phyloP scores from a whole-genome alignment of 2,329 filamentous ascomycete genomes.

The Epichloe gansuensis region DNA sequence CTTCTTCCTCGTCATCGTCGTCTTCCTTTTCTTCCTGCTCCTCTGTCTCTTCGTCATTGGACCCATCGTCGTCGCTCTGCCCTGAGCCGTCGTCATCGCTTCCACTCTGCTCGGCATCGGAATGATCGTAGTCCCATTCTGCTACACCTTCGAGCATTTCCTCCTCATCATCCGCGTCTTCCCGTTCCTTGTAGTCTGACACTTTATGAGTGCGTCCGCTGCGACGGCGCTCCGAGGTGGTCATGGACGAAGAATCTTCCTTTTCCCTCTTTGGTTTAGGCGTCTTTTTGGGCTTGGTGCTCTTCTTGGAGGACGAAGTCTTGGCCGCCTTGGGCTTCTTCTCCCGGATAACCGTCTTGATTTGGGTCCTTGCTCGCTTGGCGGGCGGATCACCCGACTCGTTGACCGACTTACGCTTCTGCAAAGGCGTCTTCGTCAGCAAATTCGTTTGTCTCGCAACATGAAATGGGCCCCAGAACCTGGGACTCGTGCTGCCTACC shows the following conservation, averaged over 20 bases:
- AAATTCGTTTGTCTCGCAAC: background rate
- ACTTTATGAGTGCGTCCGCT: constrained; percentile 38
- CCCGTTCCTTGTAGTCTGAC: constrained; percentile 42
- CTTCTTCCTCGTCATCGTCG: constrained; percentile 5
- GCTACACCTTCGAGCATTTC: constrained; percentile 50
- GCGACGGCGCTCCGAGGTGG: constrained; percentile 37
- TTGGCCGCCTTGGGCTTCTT: constrained; percentile 26
- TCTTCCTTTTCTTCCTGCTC: background rate
- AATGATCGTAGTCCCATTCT: constrained; percentile 39
- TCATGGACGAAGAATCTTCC: constrained; percentile 15
- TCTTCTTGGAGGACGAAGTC: constrained; percentile 18
- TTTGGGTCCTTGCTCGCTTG: constrained; percentile 25
- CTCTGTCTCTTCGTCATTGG: constrained; percentile 8
- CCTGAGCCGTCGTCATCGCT: constrained; percentile 9
- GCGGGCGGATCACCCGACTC: constrained; percentile 33
- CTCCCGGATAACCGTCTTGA: constrained; percentile 23
- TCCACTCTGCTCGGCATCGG: constrained; percentile 17
- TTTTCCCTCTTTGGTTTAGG: constrained; percentile 20
- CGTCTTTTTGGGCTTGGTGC: constrained; percentile 12
- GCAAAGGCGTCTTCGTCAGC: constrained; percentile 14
- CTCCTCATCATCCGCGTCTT: constrained; percentile 44
- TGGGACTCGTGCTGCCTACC: constrained; percentile 20
- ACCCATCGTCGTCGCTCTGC: constrained; percentile 7
- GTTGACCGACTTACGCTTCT: constrained; percentile 46
- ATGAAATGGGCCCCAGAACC: too few species aligned